These are phyloP conservation scores for Russula ochroleuca DNA, from an alignment of 768 basidiomycete species.

Conservation along the genomic window DNA sequence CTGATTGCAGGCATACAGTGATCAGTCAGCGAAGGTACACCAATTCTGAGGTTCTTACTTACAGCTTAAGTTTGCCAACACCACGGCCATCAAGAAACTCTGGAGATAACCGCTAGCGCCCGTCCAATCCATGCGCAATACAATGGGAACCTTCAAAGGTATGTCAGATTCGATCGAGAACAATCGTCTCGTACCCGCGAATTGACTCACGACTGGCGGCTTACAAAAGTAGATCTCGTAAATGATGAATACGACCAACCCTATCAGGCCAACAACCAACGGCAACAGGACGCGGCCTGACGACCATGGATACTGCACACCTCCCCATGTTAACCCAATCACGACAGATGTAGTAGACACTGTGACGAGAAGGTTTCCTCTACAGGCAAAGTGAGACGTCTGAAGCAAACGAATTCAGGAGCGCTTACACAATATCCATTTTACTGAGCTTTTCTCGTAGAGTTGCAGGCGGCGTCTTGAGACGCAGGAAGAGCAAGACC, in stretches of 20 bases:
- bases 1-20: slow-evolving; percentile 30
- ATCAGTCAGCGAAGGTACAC: too few relatives aligned
- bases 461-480: slow-evolving; percentile 36
- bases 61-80: slow-evolving; percentile 26
- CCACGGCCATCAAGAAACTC: slow-evolving; percentile 31
- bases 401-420: not conserved
- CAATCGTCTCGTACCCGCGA: not conserved
- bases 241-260: slow-evolving; percentile 36
- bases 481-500: slow-evolving; percentile 34
- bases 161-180: not conserved
- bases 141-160: slow-evolving; percentile 34
- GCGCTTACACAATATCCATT: slow-evolving; percentile 40
- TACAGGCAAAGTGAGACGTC: slow-evolving; percentile 21
- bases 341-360: slow-evolving; percentile 31
- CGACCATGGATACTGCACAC: slow-evolving; percentile 41
- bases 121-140: slow-evolving; percentile 35
- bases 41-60: not conserved
- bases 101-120: slow-evolving; percentile 37
- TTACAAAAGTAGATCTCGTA: slow-evolving; percentile 37
- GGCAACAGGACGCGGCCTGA: slow-evolving; percentile 41
- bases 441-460: slow-evolving; percentile 34
- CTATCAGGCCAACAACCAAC: slow-evolving; percentile 39
- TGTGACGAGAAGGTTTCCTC: slow-evolving; percentile 38
- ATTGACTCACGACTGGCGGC: slow-evolving; percentile 36
- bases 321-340: slow-evolving; percentile 43